Evolutionary conservation across 768 basidiomycete genomes (phyloP).

Genomic region (Suillus subluteus): DNA sequence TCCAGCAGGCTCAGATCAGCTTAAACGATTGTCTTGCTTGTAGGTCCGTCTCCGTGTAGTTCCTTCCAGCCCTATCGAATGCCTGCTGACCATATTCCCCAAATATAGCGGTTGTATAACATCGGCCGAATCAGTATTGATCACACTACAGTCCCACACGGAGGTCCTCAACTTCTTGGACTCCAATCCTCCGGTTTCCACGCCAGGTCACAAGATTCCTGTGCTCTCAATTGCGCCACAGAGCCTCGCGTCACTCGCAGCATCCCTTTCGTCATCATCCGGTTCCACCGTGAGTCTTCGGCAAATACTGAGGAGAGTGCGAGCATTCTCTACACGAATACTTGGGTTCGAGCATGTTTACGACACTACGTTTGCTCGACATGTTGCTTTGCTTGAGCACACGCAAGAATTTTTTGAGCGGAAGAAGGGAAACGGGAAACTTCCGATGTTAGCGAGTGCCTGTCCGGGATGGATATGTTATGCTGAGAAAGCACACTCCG

Average conservation of each 20-base stretch:
- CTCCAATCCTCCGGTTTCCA: slow-evolving; percentile 48
- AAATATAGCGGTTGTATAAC: slow-evolving; percentile 90
- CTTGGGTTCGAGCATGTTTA: slow-evolving; percentile 84
- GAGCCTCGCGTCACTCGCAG: slow-evolving; percentile 79
- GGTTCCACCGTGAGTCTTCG: slow-evolving; percentile 48
- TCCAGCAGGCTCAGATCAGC: slow-evolving; percentile 94
- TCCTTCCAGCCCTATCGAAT: background rate
- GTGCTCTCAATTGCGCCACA: slow-evolving; percentile 92
- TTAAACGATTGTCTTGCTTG: slow-evolving; percentile 98
- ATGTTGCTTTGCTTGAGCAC: slow-evolving; percentile 83
- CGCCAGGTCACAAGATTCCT: slow-evolving; percentile 53
- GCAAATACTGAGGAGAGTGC: slow-evolving; percentile 71
- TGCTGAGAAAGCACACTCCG: slow-evolving; percentile 95
- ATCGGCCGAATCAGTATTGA: slow-evolving; percentile 95
- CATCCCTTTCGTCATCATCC: slow-evolving; percentile 55
- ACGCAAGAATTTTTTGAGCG: slow-evolving; percentile 81
- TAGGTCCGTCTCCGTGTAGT: slow-evolving; percentile 60
- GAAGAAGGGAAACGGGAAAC: slow-evolving; percentile 40
- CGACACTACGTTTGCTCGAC: slow-evolving; percentile 94
- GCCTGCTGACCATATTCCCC: slow-evolving; percentile 5
- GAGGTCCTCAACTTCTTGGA: slow-evolving; percentile 86
- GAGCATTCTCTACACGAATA: slow-evolving; percentile 64
- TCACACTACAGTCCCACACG: slow-evolving; percentile 92
- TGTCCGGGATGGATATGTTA: slow-evolving; percentile 99
- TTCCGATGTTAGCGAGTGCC: slow-evolving; percentile 94